These are phyloP conservation scores for Agrocybe praecox DNA, from an alignment of 768 basidiomycete genomes.

Conservation along the genomic window DNA sequence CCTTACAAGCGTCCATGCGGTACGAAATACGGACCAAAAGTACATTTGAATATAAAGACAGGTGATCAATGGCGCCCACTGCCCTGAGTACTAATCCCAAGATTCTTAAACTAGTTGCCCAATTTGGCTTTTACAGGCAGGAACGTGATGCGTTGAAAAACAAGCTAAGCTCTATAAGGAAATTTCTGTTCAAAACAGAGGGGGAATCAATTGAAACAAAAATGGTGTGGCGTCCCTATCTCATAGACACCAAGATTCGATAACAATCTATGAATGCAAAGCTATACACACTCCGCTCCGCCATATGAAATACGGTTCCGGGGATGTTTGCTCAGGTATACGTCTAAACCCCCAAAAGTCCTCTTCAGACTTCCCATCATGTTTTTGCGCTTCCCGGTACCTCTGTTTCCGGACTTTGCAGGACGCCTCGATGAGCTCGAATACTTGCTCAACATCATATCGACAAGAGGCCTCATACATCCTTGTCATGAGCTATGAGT, in stretches of 20 bases:
- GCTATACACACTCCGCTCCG: no score
- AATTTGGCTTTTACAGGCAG: neutral
- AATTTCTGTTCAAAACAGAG: neutral
- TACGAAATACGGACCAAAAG: no score
- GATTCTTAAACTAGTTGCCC: neutral
- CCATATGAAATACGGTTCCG: neutral
- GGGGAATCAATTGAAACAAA: neutral
- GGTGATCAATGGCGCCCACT: neutral
- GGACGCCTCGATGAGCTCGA: no score
- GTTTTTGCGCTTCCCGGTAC: no score
- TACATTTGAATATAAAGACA: neutral
- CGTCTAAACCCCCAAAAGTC: no score
- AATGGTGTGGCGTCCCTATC: neutral
- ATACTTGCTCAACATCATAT: no score
- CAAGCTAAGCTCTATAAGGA: neutral
- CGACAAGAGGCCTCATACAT: no score
- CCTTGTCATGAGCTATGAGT: no score
- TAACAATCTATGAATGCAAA: neutral
- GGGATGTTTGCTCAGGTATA: neutral
- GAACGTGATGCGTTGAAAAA: neutral
- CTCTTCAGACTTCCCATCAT: no score
- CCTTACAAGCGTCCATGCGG: no score
- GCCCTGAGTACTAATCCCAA: neutral
- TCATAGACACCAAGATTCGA: neutral
- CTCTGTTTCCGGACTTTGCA: no score